Evolutionary conservation across 306 rosid species (phyloP).

Genomic region (Inga leiocalycina): DNA sequence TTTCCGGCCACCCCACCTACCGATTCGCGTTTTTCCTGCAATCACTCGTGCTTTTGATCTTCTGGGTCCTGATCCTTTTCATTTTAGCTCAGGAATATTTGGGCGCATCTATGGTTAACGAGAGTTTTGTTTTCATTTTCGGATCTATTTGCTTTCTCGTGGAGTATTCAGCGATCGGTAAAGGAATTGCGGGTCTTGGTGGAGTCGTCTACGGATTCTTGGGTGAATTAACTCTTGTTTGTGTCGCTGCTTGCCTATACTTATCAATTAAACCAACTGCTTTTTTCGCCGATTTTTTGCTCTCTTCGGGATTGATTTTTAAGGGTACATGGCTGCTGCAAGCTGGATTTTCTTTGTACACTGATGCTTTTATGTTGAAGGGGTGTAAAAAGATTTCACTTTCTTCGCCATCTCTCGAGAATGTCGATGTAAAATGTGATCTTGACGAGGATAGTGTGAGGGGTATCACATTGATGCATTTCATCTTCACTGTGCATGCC

Average conservation of each 20-base stretch:
- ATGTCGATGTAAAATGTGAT: slow-evolving; percentile 66
- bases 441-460: slow-evolving; percentile 74
- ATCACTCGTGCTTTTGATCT: slow-evolving; percentile 54
- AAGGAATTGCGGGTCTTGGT: slow-evolving; percentile 63
- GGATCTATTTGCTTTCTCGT: slow-evolving; percentile 47
- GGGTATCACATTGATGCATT: slow-evolving; percentile 69
- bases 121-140: slow-evolving; percentile 47
- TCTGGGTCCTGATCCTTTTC: slow-evolving; percentile 65
- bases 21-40: slow-evolving; percentile 71
- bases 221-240: slow-evolving; percentile 59
- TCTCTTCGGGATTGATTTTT: slow-evolving; percentile 67
- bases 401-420: slow-evolving; percentile 32
- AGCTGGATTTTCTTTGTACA: slow-evolving; percentile 66
- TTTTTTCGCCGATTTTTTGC: slow-evolving; percentile 74
- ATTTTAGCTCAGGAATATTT: slow-evolving; percentile 48
- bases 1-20: slow-evolving; percentile 69
- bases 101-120: slow-evolving; percentile 40
- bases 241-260: slow-evolving; percentile 63
- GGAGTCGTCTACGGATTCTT: slow-evolving; percentile 59
- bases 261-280: slow-evolving; percentile 64
- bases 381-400: slow-evolving; percentile 66
- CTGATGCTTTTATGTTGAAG: slow-evolving; percentile 66
- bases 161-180: slow-evolving; percentile 49
- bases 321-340: slow-evolving; percentile 91
- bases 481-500: slow-evolving; percentile 72